phyloP scores from a whole-genome alignment of 345 rosid species.

The Carallia pectinifolia region DNA sequence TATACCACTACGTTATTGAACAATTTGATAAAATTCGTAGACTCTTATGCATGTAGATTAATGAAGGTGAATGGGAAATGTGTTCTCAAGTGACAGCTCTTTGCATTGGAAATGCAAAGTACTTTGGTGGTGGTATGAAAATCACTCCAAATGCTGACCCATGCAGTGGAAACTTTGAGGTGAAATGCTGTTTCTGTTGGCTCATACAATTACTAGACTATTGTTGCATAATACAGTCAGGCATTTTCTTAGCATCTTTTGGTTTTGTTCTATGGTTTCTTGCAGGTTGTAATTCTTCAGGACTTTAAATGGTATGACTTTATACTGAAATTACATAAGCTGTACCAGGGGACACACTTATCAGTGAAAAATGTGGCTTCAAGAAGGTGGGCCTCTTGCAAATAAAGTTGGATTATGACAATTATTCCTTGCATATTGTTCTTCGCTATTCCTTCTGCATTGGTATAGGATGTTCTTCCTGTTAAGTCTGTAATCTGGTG shows the following conservation, averaged over 20 bases:
- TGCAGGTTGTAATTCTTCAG: constrained; percentile 88
- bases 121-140: constrained; percentile 98
- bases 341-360: constrained; percentile 89
- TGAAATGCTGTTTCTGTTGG: constrained; percentile 19
- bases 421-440: not conserved
- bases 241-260: constrained; percentile 11
- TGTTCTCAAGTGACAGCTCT: constrained; percentile 80
- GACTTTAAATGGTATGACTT: constrained; percentile 95
- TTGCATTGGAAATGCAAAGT: constrained; percentile 92
- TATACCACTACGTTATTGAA: too few relatives aligned
- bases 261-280: constrained; percentile 15
- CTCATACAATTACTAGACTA: not conserved
- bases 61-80: constrained; percentile 82
- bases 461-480: too few relatives aligned
- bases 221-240: not conserved
- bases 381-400: constrained; percentile 46
- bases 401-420: constrained; percentile 9
- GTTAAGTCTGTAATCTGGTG: not conserved
- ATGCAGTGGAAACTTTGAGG: constrained; percentile 75
- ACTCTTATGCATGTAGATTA: constrained; percentile 41
- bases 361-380: constrained; percentile 66
- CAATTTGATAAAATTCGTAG: constrained; percentile 8
- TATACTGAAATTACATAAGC: constrained; percentile 59
- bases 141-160: constrained; percentile 92
- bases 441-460: not conserved